Evolutionary conservation across 208 protist species (phyloP).

Genomic region (Crithidia sp.): DNA sequence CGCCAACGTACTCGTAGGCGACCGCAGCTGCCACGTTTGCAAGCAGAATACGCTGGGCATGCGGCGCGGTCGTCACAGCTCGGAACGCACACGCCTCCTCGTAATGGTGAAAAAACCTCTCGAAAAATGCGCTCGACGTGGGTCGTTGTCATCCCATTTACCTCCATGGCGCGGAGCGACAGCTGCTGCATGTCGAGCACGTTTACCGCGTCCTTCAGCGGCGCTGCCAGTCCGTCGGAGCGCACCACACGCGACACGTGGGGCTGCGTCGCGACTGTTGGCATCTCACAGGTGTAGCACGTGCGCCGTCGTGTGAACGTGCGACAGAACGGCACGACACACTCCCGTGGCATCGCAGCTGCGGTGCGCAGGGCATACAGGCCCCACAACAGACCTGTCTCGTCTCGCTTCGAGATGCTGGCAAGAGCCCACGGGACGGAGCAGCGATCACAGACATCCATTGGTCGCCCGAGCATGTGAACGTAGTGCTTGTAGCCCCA

Average conservation of each 20-base stretch:
- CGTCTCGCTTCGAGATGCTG: conserved; percentile 41
- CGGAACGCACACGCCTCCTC: conserved; percentile 62
- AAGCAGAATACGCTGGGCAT: conserved; percentile 63
- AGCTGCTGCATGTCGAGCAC: conserved; percentile 49
- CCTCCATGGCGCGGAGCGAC: conserved; percentile 37
- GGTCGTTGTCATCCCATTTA: conserved; percentile 34
- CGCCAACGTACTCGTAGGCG: conserved; percentile 70
- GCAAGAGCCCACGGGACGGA: conserved; percentile 62
- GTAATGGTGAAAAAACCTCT: conserved; percentile 43
- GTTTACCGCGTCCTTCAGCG: conserved; percentile 18
- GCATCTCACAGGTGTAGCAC: conserved; percentile 59
- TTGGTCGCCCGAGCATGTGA: conserved; percentile 45
- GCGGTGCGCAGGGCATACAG: conserved; percentile 66
- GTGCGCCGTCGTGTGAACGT: conserved; percentile 45
- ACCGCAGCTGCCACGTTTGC: conserved; percentile 53
- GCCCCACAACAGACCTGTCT: conserved; percentile 60
- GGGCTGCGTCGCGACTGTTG: conserved; percentile 68
- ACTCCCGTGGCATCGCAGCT: conserved; percentile 63
- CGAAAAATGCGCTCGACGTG: conserved; percentile 60
- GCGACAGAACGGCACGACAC: conserved; percentile 54
- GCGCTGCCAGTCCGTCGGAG: background rate
- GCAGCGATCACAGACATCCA: conserved; percentile 67
- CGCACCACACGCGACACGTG: conserved; percentile 64
- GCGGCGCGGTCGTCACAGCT: conserved; percentile 26
- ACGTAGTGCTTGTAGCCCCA: conserved; percentile 54